Conservation (phyloP, 805 yeast genomes). For the Sungouiella thailandica region DNA sequence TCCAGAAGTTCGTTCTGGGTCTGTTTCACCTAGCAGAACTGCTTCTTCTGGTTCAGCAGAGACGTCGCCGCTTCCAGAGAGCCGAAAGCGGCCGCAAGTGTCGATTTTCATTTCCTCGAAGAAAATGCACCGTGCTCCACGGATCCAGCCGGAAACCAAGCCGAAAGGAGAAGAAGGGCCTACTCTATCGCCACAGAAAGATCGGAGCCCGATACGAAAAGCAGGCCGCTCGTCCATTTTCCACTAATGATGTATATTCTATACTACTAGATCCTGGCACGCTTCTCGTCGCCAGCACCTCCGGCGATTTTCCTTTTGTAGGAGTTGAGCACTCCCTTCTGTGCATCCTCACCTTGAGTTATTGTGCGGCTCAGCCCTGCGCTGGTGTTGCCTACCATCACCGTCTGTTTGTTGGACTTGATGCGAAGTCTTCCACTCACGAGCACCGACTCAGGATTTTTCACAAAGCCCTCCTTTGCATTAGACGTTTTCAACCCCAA, state of each 20-base stretch:
- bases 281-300: background rate
- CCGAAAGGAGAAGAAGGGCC: background rate
- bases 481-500: conserved; percentile 67
- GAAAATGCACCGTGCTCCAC: conserved; percentile 4
- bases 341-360: conserved; percentile 5
- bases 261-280: conserved; percentile 2
- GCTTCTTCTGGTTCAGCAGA: no score
- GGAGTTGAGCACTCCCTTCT: conserved; percentile 22
- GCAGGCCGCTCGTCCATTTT: conserved; percentile 1
- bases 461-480: conserved; percentile 54
- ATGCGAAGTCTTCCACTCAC: conserved; percentile 70
- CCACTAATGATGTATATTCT: background rate
- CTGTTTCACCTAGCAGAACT: no score
- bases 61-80: no score
- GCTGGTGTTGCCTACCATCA: conserved; percentile 48
- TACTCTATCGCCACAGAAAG: background rate
- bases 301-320: conserved; percentile 20
- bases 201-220: no score
- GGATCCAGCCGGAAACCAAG: background rate
- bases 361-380: conserved; percentile 6
- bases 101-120: conserved; percentile 11
- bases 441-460: conserved; percentile 58
- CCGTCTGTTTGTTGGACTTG: conserved; percentile 73
- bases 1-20: no score
- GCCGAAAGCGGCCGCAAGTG: conserved; percentile 8